Percentiles rank a stretch among this genome's conserved stretches.
phyloP scores from a whole-genome alignment of 176 grass and related monocot genomes.

The Tuctoria greenei region DNA sequence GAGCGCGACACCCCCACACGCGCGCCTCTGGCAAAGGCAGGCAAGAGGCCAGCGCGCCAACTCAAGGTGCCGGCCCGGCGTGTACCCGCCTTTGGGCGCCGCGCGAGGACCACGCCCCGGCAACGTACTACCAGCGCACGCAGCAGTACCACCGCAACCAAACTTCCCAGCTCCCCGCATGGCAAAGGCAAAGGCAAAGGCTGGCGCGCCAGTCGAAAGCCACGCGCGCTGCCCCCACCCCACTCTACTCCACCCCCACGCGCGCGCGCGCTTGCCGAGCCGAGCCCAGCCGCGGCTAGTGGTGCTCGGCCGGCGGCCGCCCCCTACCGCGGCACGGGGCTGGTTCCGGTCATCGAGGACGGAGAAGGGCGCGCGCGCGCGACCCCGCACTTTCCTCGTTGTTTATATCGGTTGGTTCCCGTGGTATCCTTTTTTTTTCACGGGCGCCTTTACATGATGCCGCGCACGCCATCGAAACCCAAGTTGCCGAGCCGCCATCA shows the following conservation, averaged over 20 bases:
- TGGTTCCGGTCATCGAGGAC: no score
- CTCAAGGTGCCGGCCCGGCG: constrained; percentile 1
- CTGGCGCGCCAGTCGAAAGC: constrained; percentile 24
- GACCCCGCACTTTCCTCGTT: no score
- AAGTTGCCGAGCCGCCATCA: not conserved
- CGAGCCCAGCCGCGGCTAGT: not conserved
- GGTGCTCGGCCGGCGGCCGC: not conserved
- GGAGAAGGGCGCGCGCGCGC: no score
- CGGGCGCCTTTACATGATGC: constrained; percentile 12
- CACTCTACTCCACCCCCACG: no score
- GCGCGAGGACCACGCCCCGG: constrained; percentile 16
- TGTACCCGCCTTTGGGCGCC: constrained; percentile 40
- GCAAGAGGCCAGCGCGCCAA: constrained; percentile 1
- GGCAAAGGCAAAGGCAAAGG: constrained; percentile 6
- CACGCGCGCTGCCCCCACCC: not conserved
- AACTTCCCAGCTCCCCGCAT: not conserved
- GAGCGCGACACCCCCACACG: constrained; percentile 21
- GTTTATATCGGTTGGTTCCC: not conserved
- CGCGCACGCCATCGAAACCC: constrained; percentile 7
- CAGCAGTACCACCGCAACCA: not conserved
- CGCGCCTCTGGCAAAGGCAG: not conserved
- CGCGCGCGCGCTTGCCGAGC: not conserved
- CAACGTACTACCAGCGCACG: not conserved
- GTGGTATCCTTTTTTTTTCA: constrained; percentile 31
- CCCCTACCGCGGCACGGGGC: no score